phyloP scores from a whole-genome alignment of 2,329 filamentous ascomycete species.

The Trichophyton benhamiae region DNA sequence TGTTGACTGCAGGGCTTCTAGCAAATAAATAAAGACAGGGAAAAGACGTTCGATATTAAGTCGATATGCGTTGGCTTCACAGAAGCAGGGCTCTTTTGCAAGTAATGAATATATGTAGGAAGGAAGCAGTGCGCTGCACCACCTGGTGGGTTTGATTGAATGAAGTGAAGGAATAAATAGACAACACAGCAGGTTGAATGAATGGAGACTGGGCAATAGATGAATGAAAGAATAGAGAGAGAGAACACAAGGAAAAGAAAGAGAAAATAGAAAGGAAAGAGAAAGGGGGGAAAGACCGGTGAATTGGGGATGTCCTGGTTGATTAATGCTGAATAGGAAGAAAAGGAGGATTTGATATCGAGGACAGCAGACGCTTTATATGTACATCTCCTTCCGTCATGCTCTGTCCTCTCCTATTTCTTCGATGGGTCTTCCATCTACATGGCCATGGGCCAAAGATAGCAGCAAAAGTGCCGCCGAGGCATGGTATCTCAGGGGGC shows the following conservation, averaged over 20 bases:
- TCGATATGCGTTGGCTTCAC: not conserved
- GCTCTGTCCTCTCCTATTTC: not conserved
- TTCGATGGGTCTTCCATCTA: not conserved
- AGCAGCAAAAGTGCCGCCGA: not conserved
- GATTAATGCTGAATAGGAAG: conserved; percentile 2
- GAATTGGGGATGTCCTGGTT: not conserved
- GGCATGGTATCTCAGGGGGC: not conserved
- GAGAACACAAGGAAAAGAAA: not conserved
- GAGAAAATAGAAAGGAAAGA: conserved; percentile 6
- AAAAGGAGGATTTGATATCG: not conserved
- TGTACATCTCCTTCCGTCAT: not conserved
- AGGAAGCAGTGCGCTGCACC: conserved; percentile 1
- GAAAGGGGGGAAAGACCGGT: conserved; percentile 1
- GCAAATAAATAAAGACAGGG: not conserved
- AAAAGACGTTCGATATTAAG: not conserved
- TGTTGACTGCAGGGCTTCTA: not conserved
- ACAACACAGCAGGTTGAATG: not conserved
- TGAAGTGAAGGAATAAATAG: not conserved
- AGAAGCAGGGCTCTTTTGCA: not conserved
- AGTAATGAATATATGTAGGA: not conserved
- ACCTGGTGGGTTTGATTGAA: not conserved
- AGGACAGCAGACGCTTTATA: conserved; percentile 2
- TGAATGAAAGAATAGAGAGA: not conserved
- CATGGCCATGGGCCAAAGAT: not conserved
- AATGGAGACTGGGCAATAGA: not conserved